Evolutionary conservation across 1,139 yeast genomes (phyloP), one percentile per base, ranked within the genome.

Genomic region (Waltiozyma sp.): DNA sequence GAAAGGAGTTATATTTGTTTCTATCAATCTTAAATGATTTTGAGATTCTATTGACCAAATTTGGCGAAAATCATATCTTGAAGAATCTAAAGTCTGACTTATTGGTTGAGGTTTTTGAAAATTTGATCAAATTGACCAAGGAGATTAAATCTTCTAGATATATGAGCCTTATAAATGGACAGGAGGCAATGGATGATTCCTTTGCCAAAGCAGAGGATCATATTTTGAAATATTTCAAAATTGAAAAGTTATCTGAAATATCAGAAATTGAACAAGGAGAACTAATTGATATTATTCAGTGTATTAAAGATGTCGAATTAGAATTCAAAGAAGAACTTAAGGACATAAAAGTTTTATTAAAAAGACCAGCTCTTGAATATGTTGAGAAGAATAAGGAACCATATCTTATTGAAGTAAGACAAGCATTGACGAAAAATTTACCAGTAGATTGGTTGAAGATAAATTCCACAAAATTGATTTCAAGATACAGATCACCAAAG

Each of bases 381-480:
- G 66, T 70, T 10, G 72, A 80, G 16, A 76, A 75, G 42, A 70
- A 73, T 41, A 78, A 77, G 44, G 84, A 80, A 36, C 78, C 85
- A 1, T 81, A 80, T 54, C 63, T 88, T 36, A 71, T 91, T 19
- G 96, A 88, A 55, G 79, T 89, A 0, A 64, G 85, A 40, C 78
- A 80, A 49, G 66, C 75, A 1, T 16, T 41, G 2, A 68, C 73
- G 4, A 73, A 72, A 41, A 61, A 64, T 2, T 62, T 88, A 2
- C 96, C 97, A 0, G 51, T 63, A 1, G 77, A 75, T 45, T 91
- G 96, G 95, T 64, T 80, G 11, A 78, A 85, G 51, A 73, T 83
- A 35, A 82, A 75, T 52, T 80, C 83, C 8, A 86, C 95, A 0
- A 77, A 77, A 47, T 62, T 77, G 2, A 79, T 85, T 3, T 75